Evolutionary conservation across 1,284 basidiomycete species (phyloP), one percentile per base, ranked within the genome.

Genomic region (Austroboletus rostrupii): DNA sequence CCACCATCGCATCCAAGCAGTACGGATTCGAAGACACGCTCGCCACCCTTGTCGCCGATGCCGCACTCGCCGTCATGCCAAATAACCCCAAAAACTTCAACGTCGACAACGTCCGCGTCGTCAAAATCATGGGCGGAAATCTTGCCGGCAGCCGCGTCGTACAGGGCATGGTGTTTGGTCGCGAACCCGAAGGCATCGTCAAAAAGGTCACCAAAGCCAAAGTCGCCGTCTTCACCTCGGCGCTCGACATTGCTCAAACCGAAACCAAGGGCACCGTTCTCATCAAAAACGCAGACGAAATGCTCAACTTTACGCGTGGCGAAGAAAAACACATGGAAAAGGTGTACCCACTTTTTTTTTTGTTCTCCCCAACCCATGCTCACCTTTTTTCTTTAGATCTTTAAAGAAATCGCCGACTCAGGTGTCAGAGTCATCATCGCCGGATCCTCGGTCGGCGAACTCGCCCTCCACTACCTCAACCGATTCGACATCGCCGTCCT

Each of bases 221-320:
- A 71, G 93, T 97, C 43, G 95, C 90, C 7, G 90, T 98, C 50
- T 98, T 89, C 74, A 98, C 95, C 0, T 92, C 85, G 56, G 90
- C 90, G 2, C 78, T 98, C 53, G 96, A 98, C 68, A 84, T 93
- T 52, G 81, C 92, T 14, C 97, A 99, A 71, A 98, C 97, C 20
- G 97, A 99, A 73, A 99, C 97, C 20, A 99, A 99, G 72, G 97
- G 97, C 43, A 99, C 97, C 3, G 97, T 99, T 2, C 79, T 99
- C 43, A 80, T 99, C 61, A 93, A 96, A 70, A 98, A 85, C 69
- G 93, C 95, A 6, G 87, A 97, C 52, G 96, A 99, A 70, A 90
- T 99, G 80, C 80, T 97, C 56, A 93, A 96, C 74, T 99, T 99
- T 66, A 92, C 94, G 4, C 79, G 83, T 20, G 97, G 94, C 32